Evolutionary conservation across 306 rosid species (phyloP), one percentile per base, ranked within the genome.

Genomic region (Mimosa bimucronata): DNA sequence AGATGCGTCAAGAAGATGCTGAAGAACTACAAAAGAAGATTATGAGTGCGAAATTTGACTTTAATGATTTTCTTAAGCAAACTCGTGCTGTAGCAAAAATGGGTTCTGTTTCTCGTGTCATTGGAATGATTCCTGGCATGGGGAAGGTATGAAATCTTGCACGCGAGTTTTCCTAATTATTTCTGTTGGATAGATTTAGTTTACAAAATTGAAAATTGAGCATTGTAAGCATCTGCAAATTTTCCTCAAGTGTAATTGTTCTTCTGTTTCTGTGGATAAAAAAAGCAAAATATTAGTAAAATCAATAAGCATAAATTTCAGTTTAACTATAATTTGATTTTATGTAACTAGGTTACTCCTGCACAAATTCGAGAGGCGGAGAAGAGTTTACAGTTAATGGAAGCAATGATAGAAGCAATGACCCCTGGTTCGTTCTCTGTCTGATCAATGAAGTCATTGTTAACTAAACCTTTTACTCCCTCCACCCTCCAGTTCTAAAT

Each of bases 61-160:
- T 95, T 80, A 95, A 95, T n/a, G 99, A 95, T 87, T 93, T 92
- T 80, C 87, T 95, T 34, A 95, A 95, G 91, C 97, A 95, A 93
- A 95, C 98, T 38, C 97, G 98, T 77, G 83, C 98, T 66, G 92
- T 95, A 81, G 97, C 99, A 46, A 87, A 85, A 50, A 95, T 95
- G 99, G 99, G 99, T 77, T 91, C 99, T n/a, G 89, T 95, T 87
- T 88, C 94, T 72, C 98, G 99, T 77, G 98, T 95, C 86, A 75
- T 95, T 74, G 98, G 99, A 87, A 95, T 95, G 99, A 92, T 95
- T 88, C 99, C 99, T 81, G 99, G 99, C 42, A 95, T 95, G 99
- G 93, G 92, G 19, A 95, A 95, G 98, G 99, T 95, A 85, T 75
- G 88, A 60, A 82, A 64, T 71, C 79, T 71, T 53, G 29, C 73